Base-by-base conservation (phyloP, 495 filamentous ascomycete genomes). In the Delitschia confertaspora region DNA sequence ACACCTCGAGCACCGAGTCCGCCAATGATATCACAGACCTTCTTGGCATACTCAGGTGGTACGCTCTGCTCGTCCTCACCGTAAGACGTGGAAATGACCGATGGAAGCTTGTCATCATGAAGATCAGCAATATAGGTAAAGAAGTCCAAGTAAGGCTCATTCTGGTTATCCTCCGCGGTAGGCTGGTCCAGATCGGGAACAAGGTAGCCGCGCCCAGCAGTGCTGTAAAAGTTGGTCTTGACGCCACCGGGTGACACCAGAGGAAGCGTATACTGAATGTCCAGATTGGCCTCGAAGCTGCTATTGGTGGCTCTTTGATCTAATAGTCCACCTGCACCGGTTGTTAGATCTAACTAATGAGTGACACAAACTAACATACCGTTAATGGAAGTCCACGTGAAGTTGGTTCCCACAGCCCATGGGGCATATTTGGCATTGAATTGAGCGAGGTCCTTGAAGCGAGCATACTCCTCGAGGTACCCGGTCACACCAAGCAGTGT, bases 1-100 rank as follows among this genome's bases (percentile, higher is more conserved):
- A 87, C 80, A 34, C 86, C 86, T 18, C 85, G 80, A 23, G 74
- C 75, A 26, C 83, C 85, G 11, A 91, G 74, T 59, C 84, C 73
- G 31, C 74, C 73, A 60, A 73, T 77, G 27, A 80, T 58, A 58
- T 81, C 75, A 67, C 85, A 91, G 3, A 85, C 80, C 27, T 67
- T 71, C 31, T 65, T 64, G 30, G 82, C 78, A 52, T 87, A 93
- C 1, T 68, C 59, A 24, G 67, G 56, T 0, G 84, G 83, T 0
- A 91, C 73, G 3, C 75, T 82, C 65, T 88, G 60, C 58, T 93
- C 86, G 33, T 87, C 75, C 51, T 89, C 85, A 29, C 83, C 83
- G 58, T 91, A 93, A 0, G 80, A 85, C 31, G 78, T 86, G 25
- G 82, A 79, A 45, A 93, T 74, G 9, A 83, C 76, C 45, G 82